Conservation (phyloP, 2,329 filamentous ascomycete genomes). For the Penicillium sp. region DNA sequence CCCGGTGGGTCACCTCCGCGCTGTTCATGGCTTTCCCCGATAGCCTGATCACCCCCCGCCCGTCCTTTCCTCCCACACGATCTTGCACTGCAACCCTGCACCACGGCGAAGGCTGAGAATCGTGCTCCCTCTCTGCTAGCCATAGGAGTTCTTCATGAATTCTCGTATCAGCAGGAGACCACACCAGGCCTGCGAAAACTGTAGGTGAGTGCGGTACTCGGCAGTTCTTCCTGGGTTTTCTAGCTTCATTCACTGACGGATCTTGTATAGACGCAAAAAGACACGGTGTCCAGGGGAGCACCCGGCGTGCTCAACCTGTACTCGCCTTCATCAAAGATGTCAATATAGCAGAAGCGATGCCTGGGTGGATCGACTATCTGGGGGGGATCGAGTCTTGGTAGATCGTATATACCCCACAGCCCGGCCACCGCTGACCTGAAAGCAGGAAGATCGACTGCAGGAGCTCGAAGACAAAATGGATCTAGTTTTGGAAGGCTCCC, state of each 20-base stretch:
- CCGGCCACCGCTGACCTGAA: not conserved
- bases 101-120: too few relatives aligned
- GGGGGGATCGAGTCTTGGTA: conserved; percentile 41
- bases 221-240: conserved; percentile 14
- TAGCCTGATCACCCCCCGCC: conserved; percentile 17
- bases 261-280: conserved; percentile 46
- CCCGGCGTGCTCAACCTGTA: conserved; percentile 51
- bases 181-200: conserved; percentile 22
- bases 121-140: too few relatives aligned
- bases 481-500: conserved; percentile 46
- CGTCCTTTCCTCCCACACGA: too few relatives aligned
- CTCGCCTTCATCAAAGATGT: conserved; percentile 49
- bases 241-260: not conserved
- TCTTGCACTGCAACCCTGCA: too few relatives aligned
- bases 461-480: conserved; percentile 53
- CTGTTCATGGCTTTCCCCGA: too few relatives aligned
- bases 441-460: conserved; percentile 50
- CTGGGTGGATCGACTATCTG: conserved; percentile 32
- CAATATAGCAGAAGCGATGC: conserved; percentile 39
- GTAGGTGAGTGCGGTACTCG: conserved; percentile 32
- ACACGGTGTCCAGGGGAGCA: conserved; percentile 53
- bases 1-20: conserved; percentile 10
- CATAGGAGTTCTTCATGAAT: conserved; percentile 14
- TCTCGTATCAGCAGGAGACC: conserved; percentile 19
- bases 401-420: not conserved